phyloP scores from a whole-genome alignment of 495 filamentous ascomycete genomes.

The Pyronema omphalodes region DNA sequence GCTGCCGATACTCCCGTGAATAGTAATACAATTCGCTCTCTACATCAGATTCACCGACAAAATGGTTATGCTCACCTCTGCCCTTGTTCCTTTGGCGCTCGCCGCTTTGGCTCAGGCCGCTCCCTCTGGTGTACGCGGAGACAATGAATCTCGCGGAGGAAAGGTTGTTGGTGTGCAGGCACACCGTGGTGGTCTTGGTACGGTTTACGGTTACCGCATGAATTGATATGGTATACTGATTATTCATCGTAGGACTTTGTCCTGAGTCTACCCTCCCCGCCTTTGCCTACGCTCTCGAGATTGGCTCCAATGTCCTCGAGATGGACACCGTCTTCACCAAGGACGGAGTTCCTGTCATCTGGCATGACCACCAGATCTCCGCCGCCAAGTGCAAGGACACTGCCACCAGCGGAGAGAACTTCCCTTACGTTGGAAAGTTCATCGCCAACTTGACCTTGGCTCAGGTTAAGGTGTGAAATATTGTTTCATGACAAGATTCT shows the following conservation, averaged over 20 bases:
- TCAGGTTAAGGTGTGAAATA: constrained; percentile 19
- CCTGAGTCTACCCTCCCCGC: constrained; percentile 23
- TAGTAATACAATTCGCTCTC: not conserved
- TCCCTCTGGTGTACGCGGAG: no score
- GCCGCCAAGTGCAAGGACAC: constrained; percentile 21
- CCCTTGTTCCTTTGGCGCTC: no score
- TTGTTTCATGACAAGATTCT: not conserved
- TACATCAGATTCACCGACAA: not conserved
- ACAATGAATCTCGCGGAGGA: no score
- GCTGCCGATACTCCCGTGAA: no score
- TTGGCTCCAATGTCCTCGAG: constrained; percentile 21
- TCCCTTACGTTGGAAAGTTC: constrained; percentile 20
- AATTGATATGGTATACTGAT: not conserved
- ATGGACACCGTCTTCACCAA: constrained; percentile 26
- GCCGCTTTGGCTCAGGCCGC: no score
- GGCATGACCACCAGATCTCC: constrained; percentile 23
- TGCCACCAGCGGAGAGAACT: constrained; percentile 10
- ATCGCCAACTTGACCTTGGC: constrained; percentile 25
- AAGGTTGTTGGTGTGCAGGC: constrained; percentile 4
- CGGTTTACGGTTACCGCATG: not conserved
- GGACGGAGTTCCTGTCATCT: constrained; percentile 24
- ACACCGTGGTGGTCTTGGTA: constrained; percentile 5
- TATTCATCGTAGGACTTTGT: constrained; percentile 3
- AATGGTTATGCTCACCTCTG: not conserved
- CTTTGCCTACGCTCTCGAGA: constrained; percentile 22